phyloP scores from a whole-genome alignment of 164 flowering plant species.

The Nymphaea colorata region DNA sequence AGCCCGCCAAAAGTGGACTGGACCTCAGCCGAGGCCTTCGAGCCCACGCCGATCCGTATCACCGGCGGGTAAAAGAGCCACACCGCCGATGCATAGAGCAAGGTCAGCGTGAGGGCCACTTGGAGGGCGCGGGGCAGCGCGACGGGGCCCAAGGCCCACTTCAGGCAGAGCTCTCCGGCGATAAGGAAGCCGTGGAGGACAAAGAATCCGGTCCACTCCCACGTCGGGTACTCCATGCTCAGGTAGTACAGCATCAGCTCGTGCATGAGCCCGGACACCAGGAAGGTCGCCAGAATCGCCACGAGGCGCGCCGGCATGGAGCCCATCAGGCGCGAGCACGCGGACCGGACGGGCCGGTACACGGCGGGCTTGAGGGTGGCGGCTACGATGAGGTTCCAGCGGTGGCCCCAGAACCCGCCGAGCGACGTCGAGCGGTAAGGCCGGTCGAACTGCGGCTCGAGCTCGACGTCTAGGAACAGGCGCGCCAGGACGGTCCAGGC shows the following conservation, averaged over 20 bases:
- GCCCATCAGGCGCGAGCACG: not conserved
- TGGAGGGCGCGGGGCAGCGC: too few species aligned
- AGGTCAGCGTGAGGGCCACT: too few species aligned
- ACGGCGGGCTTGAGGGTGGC: constrained; percentile 11
- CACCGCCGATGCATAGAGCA: too few species aligned
- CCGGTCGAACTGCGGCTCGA: constrained; percentile 12
- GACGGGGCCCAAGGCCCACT: constrained; percentile 2
- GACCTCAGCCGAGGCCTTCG: too few species aligned
- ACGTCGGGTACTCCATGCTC: constrained; percentile 1
- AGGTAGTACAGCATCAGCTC: constrained; percentile 11
- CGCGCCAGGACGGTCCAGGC: constrained; percentile 8
- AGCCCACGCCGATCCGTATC: constrained; percentile 18
- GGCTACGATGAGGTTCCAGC: constrained; percentile 21
- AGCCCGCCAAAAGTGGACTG: too few species aligned
- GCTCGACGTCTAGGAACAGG: constrained; percentile 1
- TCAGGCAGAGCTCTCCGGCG: constrained; percentile 5
- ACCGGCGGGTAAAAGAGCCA: constrained; percentile 41
- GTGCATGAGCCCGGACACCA: constrained; percentile 16
- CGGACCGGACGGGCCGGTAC: constrained; percentile 7
- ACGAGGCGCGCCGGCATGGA: not conserved
- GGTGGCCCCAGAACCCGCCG: constrained; percentile 14
- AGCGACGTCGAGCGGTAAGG: constrained; percentile 15
- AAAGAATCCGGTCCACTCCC: constrained; percentile 16
- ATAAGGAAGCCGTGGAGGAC: constrained; percentile 11
- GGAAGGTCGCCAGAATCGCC: constrained; percentile 7